Evolutionary conservation across 2,329 filamentous ascomycete genomes (phyloP).

Genomic region (Monosporascus sp.): DNA sequence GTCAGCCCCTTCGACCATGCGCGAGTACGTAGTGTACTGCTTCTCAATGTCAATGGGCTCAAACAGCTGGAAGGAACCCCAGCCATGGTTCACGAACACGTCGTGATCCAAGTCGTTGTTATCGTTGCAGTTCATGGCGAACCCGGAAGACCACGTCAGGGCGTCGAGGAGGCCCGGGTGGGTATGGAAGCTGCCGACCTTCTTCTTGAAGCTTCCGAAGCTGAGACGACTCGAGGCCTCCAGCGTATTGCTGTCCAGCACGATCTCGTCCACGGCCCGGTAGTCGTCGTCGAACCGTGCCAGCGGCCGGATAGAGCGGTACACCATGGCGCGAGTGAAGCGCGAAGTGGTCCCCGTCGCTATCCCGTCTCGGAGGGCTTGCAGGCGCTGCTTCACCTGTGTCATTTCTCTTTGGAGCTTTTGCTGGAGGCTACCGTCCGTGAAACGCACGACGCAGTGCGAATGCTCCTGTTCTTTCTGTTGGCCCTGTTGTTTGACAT

Average conservation of each 20-base stretch:
- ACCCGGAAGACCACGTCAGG: slow-evolving; percentile 14
- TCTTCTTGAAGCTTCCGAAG: slow-evolving; percentile 7
- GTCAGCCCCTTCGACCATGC: slow-evolving; percentile 12
- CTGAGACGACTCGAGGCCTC: slow-evolving; percentile 15
- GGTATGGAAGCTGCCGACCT: slow-evolving; percentile 15
- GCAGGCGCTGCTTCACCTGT: slow-evolving; percentile 12
- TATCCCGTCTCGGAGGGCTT: slow-evolving; percentile 13
- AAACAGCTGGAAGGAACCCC: slow-evolving; percentile 16
- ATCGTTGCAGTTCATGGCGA: slow-evolving; percentile 21
- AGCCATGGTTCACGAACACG: slow-evolving; percentile 22
- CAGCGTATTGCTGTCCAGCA: slow-evolving; percentile 21
- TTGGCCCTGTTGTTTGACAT: neutral
- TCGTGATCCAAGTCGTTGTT: slow-evolving; percentile 14
- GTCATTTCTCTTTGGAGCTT: slow-evolving; percentile 8
- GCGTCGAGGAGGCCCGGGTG: slow-evolving; percentile 17
- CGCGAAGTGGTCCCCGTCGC: slow-evolving; percentile 7
- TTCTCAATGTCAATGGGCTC: slow-evolving; percentile 9
- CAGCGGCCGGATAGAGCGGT: slow-evolving; percentile 20
- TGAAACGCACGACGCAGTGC: slow-evolving; percentile 15
- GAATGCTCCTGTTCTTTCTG: slow-evolving; percentile 15
- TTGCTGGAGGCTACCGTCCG: slow-evolving; percentile 8
- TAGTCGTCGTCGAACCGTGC: slow-evolving; percentile 24
- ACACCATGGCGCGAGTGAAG: slow-evolving; percentile 42
- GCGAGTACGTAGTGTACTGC: slow-evolving; percentile 14
- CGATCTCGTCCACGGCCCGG: slow-evolving; percentile 22